phyloP scores from a whole-genome alignment of 2,329 filamentous ascomycete species.

The Fusarium siculi region DNA sequence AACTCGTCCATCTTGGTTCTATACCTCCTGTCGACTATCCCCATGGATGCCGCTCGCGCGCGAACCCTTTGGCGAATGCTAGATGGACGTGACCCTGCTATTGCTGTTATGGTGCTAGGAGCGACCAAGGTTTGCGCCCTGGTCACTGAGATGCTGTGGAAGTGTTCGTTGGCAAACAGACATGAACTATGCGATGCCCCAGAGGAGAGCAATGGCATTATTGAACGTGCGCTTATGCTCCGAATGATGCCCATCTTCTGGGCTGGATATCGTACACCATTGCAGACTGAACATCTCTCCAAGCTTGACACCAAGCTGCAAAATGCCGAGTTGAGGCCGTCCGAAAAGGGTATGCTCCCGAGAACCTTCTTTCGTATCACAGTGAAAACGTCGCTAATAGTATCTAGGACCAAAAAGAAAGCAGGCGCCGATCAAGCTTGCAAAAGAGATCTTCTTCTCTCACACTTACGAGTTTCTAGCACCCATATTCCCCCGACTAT shows the following conservation, averaged over 20 bases:
- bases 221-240: background rate
- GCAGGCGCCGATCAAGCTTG: background rate
- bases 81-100: background rate
- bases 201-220: background rate
- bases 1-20: background rate
- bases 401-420: background rate
- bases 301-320: background rate
- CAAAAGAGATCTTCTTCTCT: background rate
- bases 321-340: background rate
- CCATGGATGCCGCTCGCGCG: background rate
- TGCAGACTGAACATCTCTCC: background rate
- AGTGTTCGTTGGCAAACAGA: background rate
- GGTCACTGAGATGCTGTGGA: background rate
- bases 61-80: background rate
- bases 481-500: background rate
- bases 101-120: background rate
- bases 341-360: background rate
- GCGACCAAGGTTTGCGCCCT: background rate
- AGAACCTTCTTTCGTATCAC: background rate
- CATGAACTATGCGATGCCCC: background rate
- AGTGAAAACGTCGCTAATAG: fast-evolving
- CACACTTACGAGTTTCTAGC: background rate
- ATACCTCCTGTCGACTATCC: background rate
- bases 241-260: background rate
- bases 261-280: background rate